A percentile compares a stretch with the other conserved stretches of the same genome.
phyloP scores from a whole-genome alignment of 352 stramenopile species.

The Phytophthora sp. region DNA sequence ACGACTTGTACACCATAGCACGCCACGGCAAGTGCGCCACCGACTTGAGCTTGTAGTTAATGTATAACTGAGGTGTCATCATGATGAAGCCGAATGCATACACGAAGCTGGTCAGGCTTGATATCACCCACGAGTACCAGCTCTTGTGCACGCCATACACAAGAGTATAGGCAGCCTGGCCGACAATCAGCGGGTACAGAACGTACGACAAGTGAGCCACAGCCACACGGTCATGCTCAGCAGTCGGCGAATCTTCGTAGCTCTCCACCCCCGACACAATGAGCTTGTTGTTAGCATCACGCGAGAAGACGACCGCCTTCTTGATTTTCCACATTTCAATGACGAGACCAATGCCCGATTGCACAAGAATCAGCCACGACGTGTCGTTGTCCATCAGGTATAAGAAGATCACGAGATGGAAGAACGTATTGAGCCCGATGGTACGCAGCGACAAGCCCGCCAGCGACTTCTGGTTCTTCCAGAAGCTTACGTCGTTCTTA shows the following conservation, averaged over 20 bases:
- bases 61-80: slow-evolving; percentile 98
- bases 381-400: slow-evolving; percentile 98
- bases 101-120: slow-evolving; percentile 96
- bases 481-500: slow-evolving; percentile 99
- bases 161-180: slow-evolving; percentile 95
- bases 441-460: slow-evolving; percentile 94
- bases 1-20: slow-evolving; percentile 98
- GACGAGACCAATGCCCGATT: slow-evolving; percentile 75
- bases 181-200: slow-evolving; percentile 90
- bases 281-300: slow-evolving; percentile 83
- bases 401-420: slow-evolving; percentile 97
- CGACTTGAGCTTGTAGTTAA: slow-evolving; percentile 99
- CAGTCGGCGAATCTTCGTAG: slow-evolving; percentile 85
- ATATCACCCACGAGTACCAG: slow-evolving; percentile 98
- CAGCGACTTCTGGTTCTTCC: slow-evolving; percentile 97
- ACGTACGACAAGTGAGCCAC: slow-evolving; percentile 86
- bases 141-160: slow-evolving; percentile 93
- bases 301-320: slow-evolving; percentile 89
- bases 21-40: slow-evolving; percentile 97
- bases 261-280: slow-evolving; percentile 80
- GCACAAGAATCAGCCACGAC: slow-evolving; percentile 95
- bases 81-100: slow-evolving; percentile 99
- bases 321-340: slow-evolving; percentile 96
- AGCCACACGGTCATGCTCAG: slow-evolving; percentile 84
- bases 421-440: slow-evolving; percentile 96